Evolutionary conservation across 2,329 filamentous ascomycete species (phyloP), one percentile per base, ranked within the genome.

Genomic region (Cercospora beticola): DNA sequence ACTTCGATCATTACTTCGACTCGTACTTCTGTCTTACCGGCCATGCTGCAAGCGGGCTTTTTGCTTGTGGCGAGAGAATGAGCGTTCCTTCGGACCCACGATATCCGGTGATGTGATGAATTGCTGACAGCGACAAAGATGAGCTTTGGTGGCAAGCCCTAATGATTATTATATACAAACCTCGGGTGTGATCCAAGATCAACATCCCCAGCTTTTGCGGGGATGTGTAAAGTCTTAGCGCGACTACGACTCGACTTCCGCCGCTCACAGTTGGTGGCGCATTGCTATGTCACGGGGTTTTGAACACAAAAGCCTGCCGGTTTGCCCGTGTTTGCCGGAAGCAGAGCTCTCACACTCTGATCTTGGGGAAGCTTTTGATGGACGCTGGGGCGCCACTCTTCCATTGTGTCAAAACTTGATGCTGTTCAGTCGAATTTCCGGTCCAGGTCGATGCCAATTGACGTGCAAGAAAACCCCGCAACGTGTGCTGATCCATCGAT

Each of bases 251-350:
- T 49, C 43, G 43, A 49, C 43, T 49, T 49, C n/a, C 43, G 43
- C 43, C 21, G 18, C 14, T 49, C 43, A 23, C 43, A 49, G 5
- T 14, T 18, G 21, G 43, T 23, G 43, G 43, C 43, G 43, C 54
- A 33, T 36, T 18, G 18, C 28, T 36, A 21, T 28, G 57, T 59
- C 18, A 30, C 30, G 57, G 57, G 30, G 23, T 59, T 31, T 9
- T 9, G 9, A 40, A n/a, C n/a, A 21, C 18, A 21, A 60, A 36
- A 36, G 33, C 30, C n/a, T 36, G 30, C 57, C 57, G 57, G 57
- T 33, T 60, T 60, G 57, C 30, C 57, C 30, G 57, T 60, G 57
- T 36, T 60, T 60, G 57, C 57, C 57, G 57, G 33, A 10, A 36
- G 23, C 30, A 43, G 36, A n/a, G 36, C 36, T 43, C 36, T 43